Evolutionary conservation across 2,329 filamentous ascomycete species (phyloP), one percentile per base, ranked within the genome.

Genomic region (Talaromyces islandicus): DNA sequence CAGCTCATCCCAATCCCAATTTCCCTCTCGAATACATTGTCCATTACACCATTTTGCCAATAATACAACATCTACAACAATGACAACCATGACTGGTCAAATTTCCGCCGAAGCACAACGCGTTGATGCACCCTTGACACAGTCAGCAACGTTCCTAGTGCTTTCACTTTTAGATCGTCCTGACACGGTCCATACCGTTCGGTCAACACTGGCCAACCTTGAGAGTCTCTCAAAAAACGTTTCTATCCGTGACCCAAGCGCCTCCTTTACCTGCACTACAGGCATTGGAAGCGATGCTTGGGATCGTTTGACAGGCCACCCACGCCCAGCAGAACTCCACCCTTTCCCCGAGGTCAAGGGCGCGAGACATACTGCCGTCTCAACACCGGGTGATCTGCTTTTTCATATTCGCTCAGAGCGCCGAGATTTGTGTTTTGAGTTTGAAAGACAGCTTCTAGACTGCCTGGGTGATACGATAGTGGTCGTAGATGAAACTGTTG

Each of bases 401-500:
- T 83, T 86, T 62, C 83, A 86, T 64, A 85, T 86, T 62, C 80
- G 83, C 30, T 76, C 83, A 0, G 82, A 85, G 54, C 76, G 83
- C 1, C 75, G 81, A 14, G 83, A 85, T 64, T 64, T 86, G 24
- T 81, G 79, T 65, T 85, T 85, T 62, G 83, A 86, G 65, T 82
- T 85, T 58, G 83, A 85, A 71, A 73, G 78, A 32, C 83, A 85
- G 64, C 67, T 86, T 11, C 70, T 85, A 66, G 76, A 79, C 14
- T 63, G 67, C 1, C 74, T 86, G 0, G 80, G 80, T 0, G 77
- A 78, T 50, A 62, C 79, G 0, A 78, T 85, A 11, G 67, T 65
- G 0, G 75, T 84, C 0, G 73, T 79, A 1, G 83, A 86, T 56
- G 79, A 80, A 58, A 85, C 83, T 0, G 71, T 76, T 0, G 83